phyloP scores from a whole-genome alignment of 1,284 basidiomycete species.

The Sanghuangporus weigelae region DNA sequence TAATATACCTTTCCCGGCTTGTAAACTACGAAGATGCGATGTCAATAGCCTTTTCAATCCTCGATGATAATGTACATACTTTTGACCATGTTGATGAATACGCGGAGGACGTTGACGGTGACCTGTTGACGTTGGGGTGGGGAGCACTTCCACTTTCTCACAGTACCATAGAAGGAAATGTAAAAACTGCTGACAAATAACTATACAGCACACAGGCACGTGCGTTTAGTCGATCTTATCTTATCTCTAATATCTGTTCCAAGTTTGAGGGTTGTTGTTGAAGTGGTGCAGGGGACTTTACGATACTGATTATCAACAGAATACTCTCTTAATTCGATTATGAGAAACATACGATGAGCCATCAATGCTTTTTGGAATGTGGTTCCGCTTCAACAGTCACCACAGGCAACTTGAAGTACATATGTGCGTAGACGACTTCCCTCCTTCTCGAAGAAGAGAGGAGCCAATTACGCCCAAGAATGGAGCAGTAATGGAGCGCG shows the following conservation, averaged over 20 bases:
- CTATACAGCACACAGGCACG: background rate
- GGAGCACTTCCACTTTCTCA: background rate
- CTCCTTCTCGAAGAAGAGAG: no score
- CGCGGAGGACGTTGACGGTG: conserved; percentile 22
- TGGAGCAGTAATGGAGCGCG: no score
- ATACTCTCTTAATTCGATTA: no score
- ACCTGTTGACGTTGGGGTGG: conserved; percentile 1
- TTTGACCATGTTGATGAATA: conserved; percentile 60
- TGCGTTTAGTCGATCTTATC: background rate
- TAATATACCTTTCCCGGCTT: conserved; percentile 90
- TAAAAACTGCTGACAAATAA: background rate
- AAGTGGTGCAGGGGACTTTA: no score
- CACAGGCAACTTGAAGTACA: no score
- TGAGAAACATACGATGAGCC: no score
- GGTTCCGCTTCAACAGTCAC: no score
- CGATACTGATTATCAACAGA: no score
- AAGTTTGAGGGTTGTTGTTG: no score
- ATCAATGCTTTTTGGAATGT: no score
- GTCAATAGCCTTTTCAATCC: conserved; percentile 25
- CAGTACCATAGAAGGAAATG: background rate
- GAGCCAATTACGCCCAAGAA: no score
- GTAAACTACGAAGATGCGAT: conserved; percentile 56
- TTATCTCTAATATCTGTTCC: background rate
- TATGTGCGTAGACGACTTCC: no score
- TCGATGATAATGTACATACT: conserved; percentile 33